A percentile compares a stretch with the other conserved stretches of the same genome.
Evolutionary conservation across 2,329 filamentous ascomycete species (phyloP).

Genomic region (Sclerotinia trifoliorum): DNA sequence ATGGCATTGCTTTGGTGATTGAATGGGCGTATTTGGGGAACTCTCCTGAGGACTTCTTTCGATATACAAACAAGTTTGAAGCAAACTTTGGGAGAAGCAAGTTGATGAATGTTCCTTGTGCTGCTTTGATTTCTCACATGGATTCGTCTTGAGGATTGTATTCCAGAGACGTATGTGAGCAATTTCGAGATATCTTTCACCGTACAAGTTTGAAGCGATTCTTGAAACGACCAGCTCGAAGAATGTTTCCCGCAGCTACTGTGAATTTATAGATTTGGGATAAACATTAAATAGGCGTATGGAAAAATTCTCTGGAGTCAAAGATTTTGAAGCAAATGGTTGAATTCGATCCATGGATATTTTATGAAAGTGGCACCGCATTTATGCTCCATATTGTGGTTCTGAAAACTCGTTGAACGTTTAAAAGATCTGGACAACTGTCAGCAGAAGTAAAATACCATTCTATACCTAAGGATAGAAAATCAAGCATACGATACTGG

Average conservation of each 20-base stretch:
- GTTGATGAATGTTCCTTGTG: neutral
- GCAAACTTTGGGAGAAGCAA: neutral
- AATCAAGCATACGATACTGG: constrained; percentile 2
- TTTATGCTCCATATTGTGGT: neutral
- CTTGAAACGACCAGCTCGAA: neutral
- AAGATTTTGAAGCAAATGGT: neutral
- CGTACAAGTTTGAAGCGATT: neutral
- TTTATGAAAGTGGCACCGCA: neutral
- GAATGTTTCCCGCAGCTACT: neutral
- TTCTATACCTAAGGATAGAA: neutral
- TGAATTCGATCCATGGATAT: neutral
- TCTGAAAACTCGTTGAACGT: neutral
- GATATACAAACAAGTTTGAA: too few species aligned
- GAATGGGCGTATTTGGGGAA: neutral
- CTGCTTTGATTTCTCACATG: neutral
- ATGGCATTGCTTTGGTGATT: neutral
- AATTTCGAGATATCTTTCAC: too few species aligned
- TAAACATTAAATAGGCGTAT: neutral
- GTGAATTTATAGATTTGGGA: neutral
- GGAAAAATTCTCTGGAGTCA: neutral
- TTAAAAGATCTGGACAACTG: neutral
- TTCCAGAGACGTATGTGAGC: neutral
- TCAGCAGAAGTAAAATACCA: neutral
- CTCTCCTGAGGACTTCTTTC: too few species aligned
- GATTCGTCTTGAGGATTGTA: too few species aligned